Conservation (phyloP, 495 filamentous ascomycete species). For the Neurospora tetraspora region DNA sequence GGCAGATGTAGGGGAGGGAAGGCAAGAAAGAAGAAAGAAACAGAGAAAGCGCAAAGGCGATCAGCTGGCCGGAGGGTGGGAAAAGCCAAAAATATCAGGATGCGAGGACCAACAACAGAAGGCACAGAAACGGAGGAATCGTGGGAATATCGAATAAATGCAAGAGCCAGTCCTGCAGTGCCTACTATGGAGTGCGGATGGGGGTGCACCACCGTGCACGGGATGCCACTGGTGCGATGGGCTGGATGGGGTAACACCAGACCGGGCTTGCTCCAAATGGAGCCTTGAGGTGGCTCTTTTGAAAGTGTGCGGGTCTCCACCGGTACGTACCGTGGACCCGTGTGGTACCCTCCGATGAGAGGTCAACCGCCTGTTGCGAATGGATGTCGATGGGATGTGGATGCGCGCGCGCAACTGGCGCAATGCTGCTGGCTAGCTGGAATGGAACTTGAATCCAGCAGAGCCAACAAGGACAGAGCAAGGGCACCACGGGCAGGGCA, state of each 20-base stretch:
- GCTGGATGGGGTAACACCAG: neutral
- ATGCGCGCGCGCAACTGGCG: neutral
- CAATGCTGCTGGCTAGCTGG: neutral
- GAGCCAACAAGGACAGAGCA: neutral
- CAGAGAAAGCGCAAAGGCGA: neutral
- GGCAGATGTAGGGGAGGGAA: neutral
- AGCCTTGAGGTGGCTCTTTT: neutral
- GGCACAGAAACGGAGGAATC: neutral
- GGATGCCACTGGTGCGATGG: neutral
- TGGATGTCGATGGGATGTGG: neutral
- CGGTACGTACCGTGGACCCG: neutral
- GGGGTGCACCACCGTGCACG: neutral
- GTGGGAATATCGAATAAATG: neutral
- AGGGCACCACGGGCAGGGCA: neutral
- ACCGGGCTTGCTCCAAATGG: neutral
- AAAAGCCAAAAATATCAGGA: conserved; percentile 19
- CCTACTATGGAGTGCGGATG: neutral
- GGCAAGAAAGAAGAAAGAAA: neutral
- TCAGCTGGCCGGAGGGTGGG: neutral
- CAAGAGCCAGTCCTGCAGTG: neutral
- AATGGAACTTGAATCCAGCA: neutral
- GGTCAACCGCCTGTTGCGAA: neutral
- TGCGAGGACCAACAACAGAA: conserved; percentile 8
- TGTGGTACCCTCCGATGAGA: too few relatives aligned
- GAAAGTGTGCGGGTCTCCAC: neutral